phyloP scores from a whole-genome alignment of 352 stramenopile species.

The Saprolegnia parasitica region DNA sequence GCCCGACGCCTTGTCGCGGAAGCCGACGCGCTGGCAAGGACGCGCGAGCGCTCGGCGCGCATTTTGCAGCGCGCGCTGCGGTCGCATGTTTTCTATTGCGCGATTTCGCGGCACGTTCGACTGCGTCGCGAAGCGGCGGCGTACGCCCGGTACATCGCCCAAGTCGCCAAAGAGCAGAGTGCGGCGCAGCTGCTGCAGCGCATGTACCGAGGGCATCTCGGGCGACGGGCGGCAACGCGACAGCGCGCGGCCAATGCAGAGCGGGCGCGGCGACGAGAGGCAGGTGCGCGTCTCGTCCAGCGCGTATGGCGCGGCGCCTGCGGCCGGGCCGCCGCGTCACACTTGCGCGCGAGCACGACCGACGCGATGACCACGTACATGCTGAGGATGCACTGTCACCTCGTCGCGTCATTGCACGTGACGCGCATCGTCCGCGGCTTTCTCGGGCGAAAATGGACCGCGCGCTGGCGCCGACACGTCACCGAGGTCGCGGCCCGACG shows the following conservation, averaged over 20 bases:
- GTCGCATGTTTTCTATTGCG: slow-evolving; percentile 35
- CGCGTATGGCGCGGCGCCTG: slow-evolving; percentile 5
- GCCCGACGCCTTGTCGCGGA: slow-evolving; percentile 31
- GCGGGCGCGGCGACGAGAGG: slow-evolving; percentile 28
- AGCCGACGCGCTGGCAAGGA: slow-evolving; percentile 33
- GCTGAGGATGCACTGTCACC: slow-evolving; percentile 4
- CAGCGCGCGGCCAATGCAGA: slow-evolving; percentile 31
- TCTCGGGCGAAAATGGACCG: slow-evolving; percentile 36
- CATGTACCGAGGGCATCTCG: slow-evolving; percentile 40
- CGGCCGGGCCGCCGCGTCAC: slow-evolving; percentile 1
- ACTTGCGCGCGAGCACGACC: not conserved
- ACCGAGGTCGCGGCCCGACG: slow-evolving; percentile 32
- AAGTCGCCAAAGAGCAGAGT: not conserved
- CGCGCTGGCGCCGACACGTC: slow-evolving; percentile 29
- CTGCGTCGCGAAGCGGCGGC: slow-evolving; percentile 41
- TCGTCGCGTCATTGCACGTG: slow-evolving; percentile 38
- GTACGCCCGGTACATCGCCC: slow-evolving; percentile 14
- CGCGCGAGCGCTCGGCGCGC: slow-evolving; percentile 34
- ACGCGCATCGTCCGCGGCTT: slow-evolving; percentile 41
- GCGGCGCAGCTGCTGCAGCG: slow-evolving; percentile 40
- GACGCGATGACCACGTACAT: slow-evolving; percentile 24
- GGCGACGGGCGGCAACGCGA: slow-evolving; percentile 33
- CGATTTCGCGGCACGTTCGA: slow-evolving; percentile 36
- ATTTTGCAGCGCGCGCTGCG: slow-evolving; percentile 36
- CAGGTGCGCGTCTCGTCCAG: slow-evolving; percentile 29